Percentiles rank a stretch among this genome's conserved stretches.
These are phyloP conservation scores for Leccinum pallidistipes DNA, from an alignment of 1,284 basidiomycete species.

Conservation along the genomic window DNA sequence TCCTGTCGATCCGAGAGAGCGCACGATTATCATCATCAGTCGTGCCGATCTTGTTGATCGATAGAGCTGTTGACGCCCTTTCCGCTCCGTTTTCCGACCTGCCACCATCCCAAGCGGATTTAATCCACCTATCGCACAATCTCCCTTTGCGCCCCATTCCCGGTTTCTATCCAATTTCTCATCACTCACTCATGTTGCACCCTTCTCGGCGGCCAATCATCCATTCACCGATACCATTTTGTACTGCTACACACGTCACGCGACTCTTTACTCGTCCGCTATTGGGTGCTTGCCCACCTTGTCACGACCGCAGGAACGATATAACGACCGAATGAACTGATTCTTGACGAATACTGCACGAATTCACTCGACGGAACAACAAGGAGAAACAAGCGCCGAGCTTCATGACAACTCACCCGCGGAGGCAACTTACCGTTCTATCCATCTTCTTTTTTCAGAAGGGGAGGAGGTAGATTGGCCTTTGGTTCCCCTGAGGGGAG, in stretches of 20 bases:
- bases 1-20: slow-evolving; percentile 27
- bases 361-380: slow-evolving; percentile 30
- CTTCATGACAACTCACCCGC: slow-evolving; percentile 19
- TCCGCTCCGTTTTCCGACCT: slow-evolving; percentile 18
- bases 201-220: slow-evolving; percentile 27
- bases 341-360: slow-evolving; percentile 49
- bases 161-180: slow-evolving; percentile 16
- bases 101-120: slow-evolving; percentile 24
- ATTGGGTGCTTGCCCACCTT: slow-evolving; percentile 26
- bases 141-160: slow-evolving; percentile 25
- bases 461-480: slow-evolving; percentile 7
- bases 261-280: slow-evolving; percentile 10
- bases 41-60: slow-evolving; percentile 43
- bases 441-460: slow-evolving; percentile 12
- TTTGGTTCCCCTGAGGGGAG: slow-evolving; percentile 24
- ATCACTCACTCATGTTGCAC: slow-evolving; percentile 22
- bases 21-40: slow-evolving; percentile 24
- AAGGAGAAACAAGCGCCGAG: slow-evolving; percentile 24
- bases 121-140: slow-evolving; percentile 25
- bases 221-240: slow-evolving; percentile 26
- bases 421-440: slow-evolving; percentile 9
- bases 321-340: slow-evolving; percentile 38
- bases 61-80: slow-evolving; percentile 25
- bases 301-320: slow-evolving; percentile 42
- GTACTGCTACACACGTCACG: slow-evolving; percentile 16